Percentiles rank a stretch among this genome's conserved stretches.
phyloP scores from a whole-genome alignment of 148 eudicot species.

The Polygonum aviculare region DNA sequence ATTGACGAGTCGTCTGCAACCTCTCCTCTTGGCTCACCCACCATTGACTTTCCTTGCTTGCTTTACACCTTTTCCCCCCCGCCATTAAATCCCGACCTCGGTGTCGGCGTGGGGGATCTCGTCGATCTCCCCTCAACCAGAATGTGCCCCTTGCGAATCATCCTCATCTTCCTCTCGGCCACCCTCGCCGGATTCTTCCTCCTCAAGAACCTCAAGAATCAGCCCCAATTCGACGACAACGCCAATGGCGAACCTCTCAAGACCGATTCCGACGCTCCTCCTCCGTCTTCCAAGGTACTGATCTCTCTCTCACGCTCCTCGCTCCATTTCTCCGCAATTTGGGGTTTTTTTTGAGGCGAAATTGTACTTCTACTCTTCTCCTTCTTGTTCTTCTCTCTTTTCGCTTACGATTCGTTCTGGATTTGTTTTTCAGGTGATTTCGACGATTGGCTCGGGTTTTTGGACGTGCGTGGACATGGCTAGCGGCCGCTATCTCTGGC shows the following conservation, averaged over 20 bases:
- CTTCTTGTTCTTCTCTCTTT: background rate
- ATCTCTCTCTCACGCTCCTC: slow-evolving; percentile 8
- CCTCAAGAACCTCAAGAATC: slow-evolving; percentile 38
- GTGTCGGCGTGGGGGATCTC: background rate
- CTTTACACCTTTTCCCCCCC: background rate
- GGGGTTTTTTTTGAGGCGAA: background rate
- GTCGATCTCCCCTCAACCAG: background rate
- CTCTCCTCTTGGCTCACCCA: slow-evolving; percentile 5
- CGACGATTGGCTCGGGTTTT: slow-evolving; percentile 27
- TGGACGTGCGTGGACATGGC: slow-evolving; percentile 72
- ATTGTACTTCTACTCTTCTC: background rate
- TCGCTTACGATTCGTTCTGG: background rate
- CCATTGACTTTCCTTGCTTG: slow-evolving; percentile 5
- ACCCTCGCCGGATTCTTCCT: slow-evolving; percentile 54
- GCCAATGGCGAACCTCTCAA: slow-evolving; percentile 2
- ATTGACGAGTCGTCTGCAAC: background rate
- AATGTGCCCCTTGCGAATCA: slow-evolving; percentile 51
- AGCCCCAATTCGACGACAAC: slow-evolving; percentile 16
- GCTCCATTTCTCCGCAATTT: background rate
- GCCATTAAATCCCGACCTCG: background rate
- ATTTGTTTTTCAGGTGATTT: slow-evolving; percentile 7
- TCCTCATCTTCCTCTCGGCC: slow-evolving; percentile 50
- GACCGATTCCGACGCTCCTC: slow-evolving; percentile 11
- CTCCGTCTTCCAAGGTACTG: slow-evolving; percentile 25
- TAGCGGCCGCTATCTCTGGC: slow-evolving; percentile 64